Evolutionary conservation across 78 protist genomes (phyloP).

Genomic region (Speleostelium caveatum): DNA sequence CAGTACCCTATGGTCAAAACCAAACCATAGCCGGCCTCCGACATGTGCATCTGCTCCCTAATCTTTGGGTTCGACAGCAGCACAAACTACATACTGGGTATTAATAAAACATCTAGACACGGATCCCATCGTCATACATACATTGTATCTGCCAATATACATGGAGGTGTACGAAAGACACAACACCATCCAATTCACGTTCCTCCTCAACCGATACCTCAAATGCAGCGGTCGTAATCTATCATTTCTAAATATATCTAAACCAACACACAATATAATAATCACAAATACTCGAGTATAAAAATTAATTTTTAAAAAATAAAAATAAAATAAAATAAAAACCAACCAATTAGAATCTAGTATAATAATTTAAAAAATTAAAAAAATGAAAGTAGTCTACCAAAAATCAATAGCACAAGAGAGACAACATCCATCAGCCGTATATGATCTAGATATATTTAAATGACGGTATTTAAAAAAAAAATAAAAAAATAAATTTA

Average conservation of each 20-base stretch:
- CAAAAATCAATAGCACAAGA: background rate
- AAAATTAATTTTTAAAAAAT: too few relatives aligned
- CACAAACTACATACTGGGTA: background rate
- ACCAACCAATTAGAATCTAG: background rate
- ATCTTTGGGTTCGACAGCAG: background rate
- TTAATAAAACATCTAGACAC: too few relatives aligned
- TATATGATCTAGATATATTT: background rate
- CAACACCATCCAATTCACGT: slow-evolving; percentile 5
- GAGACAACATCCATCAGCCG: background rate
- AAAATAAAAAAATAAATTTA: too few relatives aligned
- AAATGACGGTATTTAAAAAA: background rate
- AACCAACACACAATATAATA: background rate
- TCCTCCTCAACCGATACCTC: background rate
- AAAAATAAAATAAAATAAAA: too few relatives aligned
- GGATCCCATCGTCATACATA: background rate
- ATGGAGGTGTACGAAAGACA: background rate
- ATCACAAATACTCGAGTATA: background rate
- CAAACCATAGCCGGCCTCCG: background rate
- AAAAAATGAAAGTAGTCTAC: background rate
- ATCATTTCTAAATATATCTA: background rate
- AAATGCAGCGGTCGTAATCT: background rate
- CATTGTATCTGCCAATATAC: slow-evolving; percentile 51
- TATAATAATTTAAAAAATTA: too few relatives aligned
- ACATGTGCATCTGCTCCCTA: background rate
- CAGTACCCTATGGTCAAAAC: slow-evolving; percentile 35